Conservation (phyloP, 768 basidiomycete species). For the Russula vinacea region DNA sequence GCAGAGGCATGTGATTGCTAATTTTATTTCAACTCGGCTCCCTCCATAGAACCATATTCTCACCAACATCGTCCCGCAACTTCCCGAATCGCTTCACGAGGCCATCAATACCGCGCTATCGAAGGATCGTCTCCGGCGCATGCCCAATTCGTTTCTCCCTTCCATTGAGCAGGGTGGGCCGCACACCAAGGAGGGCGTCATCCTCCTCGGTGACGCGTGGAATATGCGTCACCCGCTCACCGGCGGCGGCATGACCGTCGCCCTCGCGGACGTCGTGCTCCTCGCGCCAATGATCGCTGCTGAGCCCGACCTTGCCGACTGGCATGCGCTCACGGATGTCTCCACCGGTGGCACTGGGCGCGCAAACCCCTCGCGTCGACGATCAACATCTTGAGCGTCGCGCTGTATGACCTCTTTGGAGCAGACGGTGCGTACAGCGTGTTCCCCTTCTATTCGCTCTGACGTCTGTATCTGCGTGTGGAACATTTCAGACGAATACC, state of each 20-base stretch:
- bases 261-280: conserved; percentile 78
- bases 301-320: conserved; percentile 46
- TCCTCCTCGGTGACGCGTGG: conserved; percentile 94
- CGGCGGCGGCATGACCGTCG: conserved; percentile 98
- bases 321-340: conserved; percentile 49
- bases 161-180: conserved; percentile 58
- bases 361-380: conserved; percentile 81
- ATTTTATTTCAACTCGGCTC: neutral
- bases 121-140: conserved; percentile 77
- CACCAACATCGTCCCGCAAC: conserved; percentile 69
- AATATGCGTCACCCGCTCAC: conserved; percentile 99
- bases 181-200: conserved; percentile 58
- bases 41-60: conserved; percentile 62
- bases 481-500: conserved; percentile 50
- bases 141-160: conserved; percentile 96
- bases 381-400: conserved; percentile 89
- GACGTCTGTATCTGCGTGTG: conserved; percentile 2
- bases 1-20: neutral
- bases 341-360: conserved; percentile 80
- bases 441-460: neutral
- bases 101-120: conserved; percentile 67
- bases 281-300: conserved; percentile 58
- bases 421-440: conserved; percentile 71
- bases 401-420: conserved; percentile 91
- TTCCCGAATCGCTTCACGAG: conserved; percentile 68